Evolutionary conservation across 2,329 filamentous ascomycete genomes (phyloP).

Genomic region (Fusarium papillatum): DNA sequence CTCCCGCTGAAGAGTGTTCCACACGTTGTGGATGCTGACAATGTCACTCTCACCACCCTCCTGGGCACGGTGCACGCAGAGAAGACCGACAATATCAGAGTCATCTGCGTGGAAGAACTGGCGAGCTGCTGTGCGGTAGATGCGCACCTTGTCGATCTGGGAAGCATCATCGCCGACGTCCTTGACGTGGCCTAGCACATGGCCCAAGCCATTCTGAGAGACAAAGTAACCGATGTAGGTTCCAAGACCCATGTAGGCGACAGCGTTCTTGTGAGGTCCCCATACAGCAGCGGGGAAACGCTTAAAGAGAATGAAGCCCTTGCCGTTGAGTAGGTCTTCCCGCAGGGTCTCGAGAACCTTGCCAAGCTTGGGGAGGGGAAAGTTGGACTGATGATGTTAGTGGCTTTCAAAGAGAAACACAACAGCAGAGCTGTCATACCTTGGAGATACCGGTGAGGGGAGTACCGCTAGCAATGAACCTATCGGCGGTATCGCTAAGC

Average conservation of each 20-base stretch:
- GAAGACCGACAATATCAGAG: slow-evolving; percentile 84
- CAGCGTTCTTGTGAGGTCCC: slow-evolving; percentile 84
- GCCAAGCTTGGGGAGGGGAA: slow-evolving; percentile 57
- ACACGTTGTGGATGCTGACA: slow-evolving; percentile 83
- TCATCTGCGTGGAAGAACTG: slow-evolving; percentile 77
- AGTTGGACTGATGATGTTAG: slow-evolving; percentile 51
- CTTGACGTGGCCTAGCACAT: slow-evolving; percentile 91
- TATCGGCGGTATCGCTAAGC: slow-evolving; percentile 75
- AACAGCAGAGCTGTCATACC: slow-evolving; percentile 24
- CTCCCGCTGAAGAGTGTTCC: slow-evolving; percentile 82
- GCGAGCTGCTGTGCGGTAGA: slow-evolving; percentile 86
- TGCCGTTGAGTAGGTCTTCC: slow-evolving; percentile 75
- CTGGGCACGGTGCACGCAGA: slow-evolving; percentile 83
- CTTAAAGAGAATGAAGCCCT: slow-evolving; percentile 93
- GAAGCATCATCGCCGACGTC: slow-evolving; percentile 86
- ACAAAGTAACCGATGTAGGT: slow-evolving; percentile 91
- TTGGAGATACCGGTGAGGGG: slow-evolving; percentile 77
- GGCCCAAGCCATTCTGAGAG: slow-evolving; percentile 86
- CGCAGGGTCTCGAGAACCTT: slow-evolving; percentile 52
- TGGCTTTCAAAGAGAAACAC: neutral
- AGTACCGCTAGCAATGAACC: slow-evolving; percentile 74
- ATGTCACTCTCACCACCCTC: slow-evolving; percentile 90
- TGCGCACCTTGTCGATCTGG: slow-evolving; percentile 89
- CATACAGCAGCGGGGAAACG: slow-evolving; percentile 83
- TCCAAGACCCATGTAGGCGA: slow-evolving; percentile 92